Percentiles rank a stretch among this genome's conserved stretches.
Conservation (phyloP, 2,329 filamentous ascomycete species). For the Emericellopsis cladophorae region DNA sequence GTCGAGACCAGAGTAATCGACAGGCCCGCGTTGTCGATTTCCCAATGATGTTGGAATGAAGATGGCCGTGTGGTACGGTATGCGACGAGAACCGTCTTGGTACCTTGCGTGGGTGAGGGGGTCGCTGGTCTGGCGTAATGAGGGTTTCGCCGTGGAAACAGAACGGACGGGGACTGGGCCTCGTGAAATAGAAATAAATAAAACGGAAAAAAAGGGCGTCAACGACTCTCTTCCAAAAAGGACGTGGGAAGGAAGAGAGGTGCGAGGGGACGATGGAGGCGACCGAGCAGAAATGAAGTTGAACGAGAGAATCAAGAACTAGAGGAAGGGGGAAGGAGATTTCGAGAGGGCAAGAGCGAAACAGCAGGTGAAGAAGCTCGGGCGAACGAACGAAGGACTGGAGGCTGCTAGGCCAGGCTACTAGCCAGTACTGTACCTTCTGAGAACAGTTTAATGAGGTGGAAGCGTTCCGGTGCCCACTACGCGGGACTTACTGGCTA, state of each 20-base stretch:
- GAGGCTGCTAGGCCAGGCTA: too few species aligned
- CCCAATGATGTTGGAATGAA: constrained; percentile 1
- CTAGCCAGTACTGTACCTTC: too few species aligned
- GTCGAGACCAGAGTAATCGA: not conserved
- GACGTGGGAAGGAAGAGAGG: constrained; percentile 9
- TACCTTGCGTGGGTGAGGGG: not conserved
- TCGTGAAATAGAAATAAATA: constrained; percentile 1
- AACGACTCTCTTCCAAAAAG: not conserved
- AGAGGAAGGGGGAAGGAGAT: not conserved
- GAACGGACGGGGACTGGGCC: not conserved
- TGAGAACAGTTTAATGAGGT: too few species aligned
- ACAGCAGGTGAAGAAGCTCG: too few species aligned
- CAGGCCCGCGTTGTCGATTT: constrained; percentile 1
- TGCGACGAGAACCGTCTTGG: constrained; percentile 4
- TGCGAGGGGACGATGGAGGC: constrained; percentile 7
- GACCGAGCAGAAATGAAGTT: constrained; percentile 1
- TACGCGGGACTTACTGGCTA: too few species aligned
- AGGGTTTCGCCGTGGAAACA: not conserved
- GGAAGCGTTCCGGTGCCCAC: too few species aligned
- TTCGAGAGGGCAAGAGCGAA: not conserved
- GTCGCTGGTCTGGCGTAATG: not conserved
- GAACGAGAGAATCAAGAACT: not conserved
- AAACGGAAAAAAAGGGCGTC: constrained; percentile 8
- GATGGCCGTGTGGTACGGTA: constrained; percentile 1
- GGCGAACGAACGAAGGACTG: too few species aligned